Base-by-base conservation (phyloP, 805 yeast species). In the Schizosaccharomyces octosporus region DNA sequence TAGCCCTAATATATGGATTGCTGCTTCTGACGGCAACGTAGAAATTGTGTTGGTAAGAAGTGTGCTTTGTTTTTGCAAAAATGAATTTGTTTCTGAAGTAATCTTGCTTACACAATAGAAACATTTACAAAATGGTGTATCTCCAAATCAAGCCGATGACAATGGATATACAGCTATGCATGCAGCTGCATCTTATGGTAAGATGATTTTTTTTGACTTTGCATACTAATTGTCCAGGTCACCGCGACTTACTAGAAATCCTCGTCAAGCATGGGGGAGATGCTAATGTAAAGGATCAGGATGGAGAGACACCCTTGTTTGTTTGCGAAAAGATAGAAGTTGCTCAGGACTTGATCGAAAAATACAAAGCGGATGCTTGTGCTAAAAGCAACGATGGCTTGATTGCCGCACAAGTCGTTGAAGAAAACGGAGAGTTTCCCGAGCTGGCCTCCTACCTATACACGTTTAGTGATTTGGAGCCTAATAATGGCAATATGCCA, bases 81-180 rank as follows among this genome's bases (percentile, higher is more conserved):
- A 51, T 4, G 7, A 51, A 39, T 24, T 19, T 45, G 27, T 5
- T 11, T 11, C 21, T 11, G 51, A 19, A 19, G 21, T 17, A 15
- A 3, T 19, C 27, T n/a, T 9, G 17, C 21, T 45, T 13, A 24
- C 27, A 19, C 17, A 5, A 19, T 15, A 51, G 57, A 51, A 51
- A 51, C 57, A 51, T 29, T 29, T 57, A 36, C 19, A 57, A 6
- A 15, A 17, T 17, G 60, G 60, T 13, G 29, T 57, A 11, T 36
- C 82, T 2, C 79, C 96, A 2, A 84, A 87, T 67, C 78, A 84
- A 5, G 80, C 83, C 64, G 99, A 93, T 70, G 85, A 86, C 0
- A 87, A 89, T 67, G 99, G 99, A 0, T 93, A 94, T 72, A 90
- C 97, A 0, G 95, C 98, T 5, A 78, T 93, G 13, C 99, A 93